These are phyloP conservation scores for Laetiporus sulphureus DNA, from an alignment of 1,284 basidiomycete genomes.

Conservation along the genomic window DNA sequence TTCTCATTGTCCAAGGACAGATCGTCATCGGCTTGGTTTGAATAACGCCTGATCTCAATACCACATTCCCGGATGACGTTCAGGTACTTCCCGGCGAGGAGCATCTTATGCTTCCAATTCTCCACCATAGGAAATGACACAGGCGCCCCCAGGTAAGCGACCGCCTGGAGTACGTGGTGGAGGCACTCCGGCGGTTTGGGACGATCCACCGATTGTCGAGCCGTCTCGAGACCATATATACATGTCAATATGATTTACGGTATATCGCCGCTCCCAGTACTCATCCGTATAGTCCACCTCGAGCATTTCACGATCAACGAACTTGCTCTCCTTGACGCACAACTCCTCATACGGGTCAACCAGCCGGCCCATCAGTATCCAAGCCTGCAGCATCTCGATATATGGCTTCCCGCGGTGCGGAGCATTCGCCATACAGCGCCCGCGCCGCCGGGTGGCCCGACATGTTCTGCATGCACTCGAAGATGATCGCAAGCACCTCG, in stretches of 20 bases:
- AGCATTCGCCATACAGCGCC: conserved; percentile 73
- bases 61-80: conserved; percentile 96
- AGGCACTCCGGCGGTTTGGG: conserved; percentile 69
- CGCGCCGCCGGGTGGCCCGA: conserved; percentile 86
- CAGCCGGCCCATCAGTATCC: conserved; percentile 79
- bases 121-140: conserved; percentile 84
- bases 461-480: conserved; percentile 80
- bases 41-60: conserved; percentile 62
- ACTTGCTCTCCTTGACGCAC: conserved; percentile 87
- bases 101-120: conserved; percentile 90
- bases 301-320: conserved; percentile 81
- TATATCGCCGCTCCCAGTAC: conserved; percentile 94
- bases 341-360: conserved; percentile 89
- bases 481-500: conserved; percentile 82
- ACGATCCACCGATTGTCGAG: conserved; percentile 54
- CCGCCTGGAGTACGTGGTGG: conserved; percentile 60
- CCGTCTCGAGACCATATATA: conserved; percentile 78
- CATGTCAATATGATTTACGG: conserved; percentile 51
- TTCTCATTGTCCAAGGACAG: conserved; percentile 77
- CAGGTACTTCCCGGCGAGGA: conserved; percentile 92
- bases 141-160: conserved; percentile 87
- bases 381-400: conserved; percentile 74
- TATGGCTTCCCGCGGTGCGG: conserved; percentile 85
- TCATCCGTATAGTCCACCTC: conserved; percentile 95
- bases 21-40: conserved; percentile 38